These are phyloP conservation scores for Botrytis sinoallii DNA, from an alignment of 2,329 filamentous ascomycete species.

Conservation along the genomic window DNA sequence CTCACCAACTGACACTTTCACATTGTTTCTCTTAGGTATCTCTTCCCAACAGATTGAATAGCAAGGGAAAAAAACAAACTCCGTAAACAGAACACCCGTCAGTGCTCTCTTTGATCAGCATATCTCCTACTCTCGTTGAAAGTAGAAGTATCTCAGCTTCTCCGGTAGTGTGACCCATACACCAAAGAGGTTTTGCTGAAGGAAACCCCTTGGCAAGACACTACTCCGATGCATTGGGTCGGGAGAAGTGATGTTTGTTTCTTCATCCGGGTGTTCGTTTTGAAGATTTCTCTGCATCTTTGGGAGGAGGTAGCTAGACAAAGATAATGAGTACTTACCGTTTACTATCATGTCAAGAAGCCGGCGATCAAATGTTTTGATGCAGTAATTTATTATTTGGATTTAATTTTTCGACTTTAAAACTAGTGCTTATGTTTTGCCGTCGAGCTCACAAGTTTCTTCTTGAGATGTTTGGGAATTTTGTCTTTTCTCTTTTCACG, in stretches of 20 bases:
- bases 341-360: not conserved
- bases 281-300: not conserved
- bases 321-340: not conserved
- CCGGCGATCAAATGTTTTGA: not conserved
- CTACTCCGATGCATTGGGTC: slow-evolving; percentile 21
- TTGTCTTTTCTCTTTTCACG: slow-evolving; percentile 90
- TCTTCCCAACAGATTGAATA: not conserved
- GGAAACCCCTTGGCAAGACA: slow-evolving; percentile 25
- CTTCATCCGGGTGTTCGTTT: slow-evolving; percentile 32
- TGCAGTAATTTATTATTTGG: slow-evolving; percentile 6
- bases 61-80: not conserved
- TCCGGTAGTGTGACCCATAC: slow-evolving; percentile 12
- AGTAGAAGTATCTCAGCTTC: slow-evolving; percentile 24
- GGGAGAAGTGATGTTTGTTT: slow-evolving; percentile 28
- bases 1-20: not conserved
- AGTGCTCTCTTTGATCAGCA: slow-evolving; percentile 39
- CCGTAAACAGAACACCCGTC: slow-evolving; percentile 24
- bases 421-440: slow-evolving; percentile 37
- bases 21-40: not conserved
- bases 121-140: slow-evolving; percentile 15
- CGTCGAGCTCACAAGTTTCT: slow-evolving; percentile 66
- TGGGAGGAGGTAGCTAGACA: not conserved
- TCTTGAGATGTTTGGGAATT: slow-evolving; percentile 95
- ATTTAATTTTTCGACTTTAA: slow-evolving; percentile 13
- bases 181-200: slow-evolving; percentile 28